Base-by-base conservation (phyloP, 768 basidiomycete species). In the Leccinum ochraceum region DNA sequence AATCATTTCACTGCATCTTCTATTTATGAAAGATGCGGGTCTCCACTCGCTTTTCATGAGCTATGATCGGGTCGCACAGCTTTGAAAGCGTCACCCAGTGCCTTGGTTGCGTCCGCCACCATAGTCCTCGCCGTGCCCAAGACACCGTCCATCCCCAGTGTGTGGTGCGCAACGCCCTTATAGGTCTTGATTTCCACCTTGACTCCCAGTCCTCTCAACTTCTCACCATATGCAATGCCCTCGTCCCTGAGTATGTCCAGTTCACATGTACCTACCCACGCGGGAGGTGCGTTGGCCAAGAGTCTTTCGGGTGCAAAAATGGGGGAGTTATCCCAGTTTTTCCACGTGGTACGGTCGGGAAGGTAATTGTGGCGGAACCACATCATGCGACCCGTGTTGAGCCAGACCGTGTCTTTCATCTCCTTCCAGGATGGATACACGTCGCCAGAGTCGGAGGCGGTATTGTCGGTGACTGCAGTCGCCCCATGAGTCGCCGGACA, bases 311-410 rank as follows among this genome's bases (percentile, higher is more conserved):
- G 86, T 1, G 88, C 89, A 52, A 88, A 86, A n/a, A 86, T 76
- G 0, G 89, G 89, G 4, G 88, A 90, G 26, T 82, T 83, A 60
- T 87, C 85, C 86, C 87, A 89, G 53, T 86, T 83, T 0, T 76
- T 75, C 76, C 83, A 78, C 55, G 88, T 86, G 39, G 74, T 77
- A 60, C 78, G 66, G 65, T 87, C 82, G 0, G 89, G 88, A 20
- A 89, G 79, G 71, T 91, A 91, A 63, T 85, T 83, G 54, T 77
- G 70, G 24, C 82, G 76, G 81, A 87, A 90, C 89, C 89, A 92
- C 50, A 83, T 63, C 88, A 90, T 90, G 44, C 85, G 83, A 2
- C 66, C 82, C 1, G 83, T 86, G 3, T 75, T 72, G 36, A 92
- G 80, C 79, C 86, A 85, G 1, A 85, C 81, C 1, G 87, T 81